Conservation (phyloP, 2,329 filamentous ascomycete species). For the Aspergillus luchuensis region DNA sequence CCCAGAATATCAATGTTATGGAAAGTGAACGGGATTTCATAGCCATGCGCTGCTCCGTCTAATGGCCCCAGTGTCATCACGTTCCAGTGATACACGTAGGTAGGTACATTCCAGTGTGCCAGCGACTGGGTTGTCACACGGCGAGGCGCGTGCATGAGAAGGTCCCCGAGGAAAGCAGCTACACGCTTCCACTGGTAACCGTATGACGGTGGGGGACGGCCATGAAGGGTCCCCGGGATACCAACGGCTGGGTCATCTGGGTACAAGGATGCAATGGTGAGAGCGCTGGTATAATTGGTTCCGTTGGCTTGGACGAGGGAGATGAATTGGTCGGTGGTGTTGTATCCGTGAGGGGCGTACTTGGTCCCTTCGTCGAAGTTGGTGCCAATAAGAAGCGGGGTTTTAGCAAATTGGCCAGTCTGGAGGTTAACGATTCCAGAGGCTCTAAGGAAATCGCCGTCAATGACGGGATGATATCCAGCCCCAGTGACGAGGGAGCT, state of each 20-base stretch:
- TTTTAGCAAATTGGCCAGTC: constrained; percentile 11
- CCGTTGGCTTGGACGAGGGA: neutral
- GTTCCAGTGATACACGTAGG: constrained; percentile 20
- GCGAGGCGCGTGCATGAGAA: constrained; percentile 16
- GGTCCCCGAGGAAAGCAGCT: constrained; percentile 16
- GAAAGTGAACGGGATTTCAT: constrained; percentile 14
- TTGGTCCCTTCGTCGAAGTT: constrained; percentile 16
- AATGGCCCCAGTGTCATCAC: constrained; percentile 11
- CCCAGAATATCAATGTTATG: constrained; percentile 11
- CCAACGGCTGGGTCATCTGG: constrained; percentile 2
- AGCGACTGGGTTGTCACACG: constrained; percentile 14
- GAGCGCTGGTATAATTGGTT: neutral
- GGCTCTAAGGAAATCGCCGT: constrained; percentile 6
- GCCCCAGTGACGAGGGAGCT: neutral
- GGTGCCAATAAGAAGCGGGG: constrained; percentile 12
- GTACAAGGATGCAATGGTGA: constrained; percentile 3
- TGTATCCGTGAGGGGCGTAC: neutral
- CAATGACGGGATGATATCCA: constrained; percentile 12
- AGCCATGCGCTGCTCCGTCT: constrained; percentile 14
- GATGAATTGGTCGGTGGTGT: constrained; percentile 4
- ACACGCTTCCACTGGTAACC: constrained; percentile 15
- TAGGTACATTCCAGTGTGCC: constrained; percentile 7
- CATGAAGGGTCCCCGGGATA: constrained; percentile 4
- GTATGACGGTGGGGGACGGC: constrained; percentile 10
- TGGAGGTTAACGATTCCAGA: neutral